Conservation (phyloP, 257 asterid genomes). For the Ocimum tenuiflorum region DNA sequence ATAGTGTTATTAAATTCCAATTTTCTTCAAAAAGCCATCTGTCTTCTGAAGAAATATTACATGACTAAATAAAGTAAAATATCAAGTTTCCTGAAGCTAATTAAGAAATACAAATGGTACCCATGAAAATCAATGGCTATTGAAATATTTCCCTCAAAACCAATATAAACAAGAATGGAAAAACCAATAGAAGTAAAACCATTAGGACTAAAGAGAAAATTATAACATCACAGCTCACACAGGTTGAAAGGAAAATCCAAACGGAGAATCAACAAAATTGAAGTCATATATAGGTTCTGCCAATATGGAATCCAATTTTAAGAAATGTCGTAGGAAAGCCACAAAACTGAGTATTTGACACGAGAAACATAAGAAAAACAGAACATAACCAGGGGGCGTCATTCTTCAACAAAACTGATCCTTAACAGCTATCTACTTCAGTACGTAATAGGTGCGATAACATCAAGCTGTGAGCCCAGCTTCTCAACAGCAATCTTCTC, state of each 20-base stretch:
- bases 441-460: conserved; percentile 63
- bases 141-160: too few species aligned
- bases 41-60: too few species aligned
- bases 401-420: conserved; percentile 27
- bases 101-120: too few species aligned
- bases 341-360: background rate
- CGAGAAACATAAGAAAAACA: background rate
- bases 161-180: too few species aligned
- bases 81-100: too few species aligned
- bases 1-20: too few species aligned
- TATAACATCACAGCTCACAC: background rate
- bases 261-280: background rate
- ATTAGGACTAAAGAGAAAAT: too few species aligned
- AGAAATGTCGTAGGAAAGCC: background rate
- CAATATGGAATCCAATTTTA: background rate
- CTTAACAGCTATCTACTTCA: conserved; percentile 24
- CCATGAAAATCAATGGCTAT: too few species aligned
- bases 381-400: conserved; percentile 9
- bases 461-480: conserved; percentile 68
- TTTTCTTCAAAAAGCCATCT: too few species aligned
- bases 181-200: too few species aligned
- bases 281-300: background rate
- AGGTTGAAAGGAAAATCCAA: background rate
- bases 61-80: too few species aligned
- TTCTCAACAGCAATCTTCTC: conserved; percentile 76